These are phyloP conservation scores for Micractinium sp. DNA, from an alignment of 139 green algal species.

Conservation along the genomic window DNA sequence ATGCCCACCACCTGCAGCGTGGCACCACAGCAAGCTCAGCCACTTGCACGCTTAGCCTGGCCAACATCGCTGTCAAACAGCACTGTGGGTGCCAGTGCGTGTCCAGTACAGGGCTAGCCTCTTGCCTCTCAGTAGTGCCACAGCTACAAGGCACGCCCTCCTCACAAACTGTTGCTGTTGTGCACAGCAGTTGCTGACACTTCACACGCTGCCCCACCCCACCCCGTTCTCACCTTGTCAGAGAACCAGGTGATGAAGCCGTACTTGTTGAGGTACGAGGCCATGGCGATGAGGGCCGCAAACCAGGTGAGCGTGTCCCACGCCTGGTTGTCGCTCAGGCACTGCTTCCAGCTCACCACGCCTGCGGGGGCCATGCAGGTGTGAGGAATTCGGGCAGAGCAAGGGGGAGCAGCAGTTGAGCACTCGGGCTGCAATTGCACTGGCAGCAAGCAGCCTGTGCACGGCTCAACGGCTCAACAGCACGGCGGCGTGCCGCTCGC, in stretches of 20 bases:
- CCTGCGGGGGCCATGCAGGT: not conserved
- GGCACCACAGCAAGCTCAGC: not conserved
- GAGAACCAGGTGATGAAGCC: slow-evolving; percentile 99
- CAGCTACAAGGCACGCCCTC: too few species aligned
- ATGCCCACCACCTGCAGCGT: slow-evolving; percentile 72
- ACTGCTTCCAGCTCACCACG: slow-evolving; percentile 85
- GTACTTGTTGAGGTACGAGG: slow-evolving; percentile 97
- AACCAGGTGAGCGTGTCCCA: slow-evolving; percentile 99
- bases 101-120: too few species aligned
- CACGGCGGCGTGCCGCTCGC: too few species aligned
- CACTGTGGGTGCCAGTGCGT: not conserved
- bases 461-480: too few species aligned
- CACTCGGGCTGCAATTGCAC: too few species aligned
- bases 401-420: not conserved
- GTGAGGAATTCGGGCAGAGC: not conserved
- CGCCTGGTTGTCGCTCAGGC: slow-evolving; percentile 71
- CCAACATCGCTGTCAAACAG: not conserved
- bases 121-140: too few species aligned
- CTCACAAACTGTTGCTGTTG: too few species aligned
- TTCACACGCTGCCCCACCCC: too few species aligned
- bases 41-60: not conserved
- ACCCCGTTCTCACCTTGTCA: slow-evolving; percentile 51
- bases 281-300: slow-evolving; percentile 99
- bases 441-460: too few species aligned
- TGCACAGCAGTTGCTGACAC: too few species aligned